Percentiles rank a stretch among this genome's conserved stretches.
These are phyloP conservation scores for Aspergillus campestris DNA, from an alignment of 495 filamentous ascomycete species.

Conservation along the genomic window DNA sequence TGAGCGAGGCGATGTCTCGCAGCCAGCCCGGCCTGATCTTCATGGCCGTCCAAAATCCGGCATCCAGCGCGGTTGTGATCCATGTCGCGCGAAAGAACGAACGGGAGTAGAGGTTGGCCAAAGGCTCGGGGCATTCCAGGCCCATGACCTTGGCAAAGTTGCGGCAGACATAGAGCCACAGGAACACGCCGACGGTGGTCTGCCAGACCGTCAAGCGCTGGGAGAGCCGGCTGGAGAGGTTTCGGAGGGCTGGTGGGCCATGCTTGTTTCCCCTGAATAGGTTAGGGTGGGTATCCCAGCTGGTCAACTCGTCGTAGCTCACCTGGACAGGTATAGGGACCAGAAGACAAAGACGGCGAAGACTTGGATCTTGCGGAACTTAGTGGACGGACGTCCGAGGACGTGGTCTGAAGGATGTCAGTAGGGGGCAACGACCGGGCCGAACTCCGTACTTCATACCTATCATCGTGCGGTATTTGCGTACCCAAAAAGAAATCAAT, in stretches of 20 bases:
- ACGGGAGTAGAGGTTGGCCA: constrained; percentile 87
- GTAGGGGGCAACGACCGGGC: no score
- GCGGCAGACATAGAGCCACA: constrained; percentile 84
- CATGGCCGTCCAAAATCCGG: constrained; percentile 98
- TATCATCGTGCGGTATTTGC: no score
- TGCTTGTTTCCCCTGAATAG: constrained; percentile 65
- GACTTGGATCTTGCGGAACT: constrained; percentile 89
- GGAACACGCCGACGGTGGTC: constrained; percentile 74
- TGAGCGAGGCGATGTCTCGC: constrained; percentile 69
- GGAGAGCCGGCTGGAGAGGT: constrained; percentile 60
- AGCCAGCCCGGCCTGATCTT: constrained; percentile 74
- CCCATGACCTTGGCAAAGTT: constrained; percentile 90
- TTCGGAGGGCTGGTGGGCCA: constrained; percentile 71
- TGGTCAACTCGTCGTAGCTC: constrained; percentile 10
- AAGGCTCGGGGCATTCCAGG: constrained; percentile 84
- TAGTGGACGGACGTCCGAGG: constrained; percentile 79
- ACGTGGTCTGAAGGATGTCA: constrained; percentile 60
- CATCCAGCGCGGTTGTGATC: constrained; percentile 90
- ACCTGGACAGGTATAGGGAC: constrained; percentile 75
- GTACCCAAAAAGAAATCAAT: no score
- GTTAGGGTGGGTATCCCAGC: neutral
- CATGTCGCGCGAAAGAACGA: constrained; percentile 98
- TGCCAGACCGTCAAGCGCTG: constrained; percentile 77
- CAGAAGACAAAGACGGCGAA: constrained; percentile 85
- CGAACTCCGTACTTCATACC: neutral